phyloP scores from a whole-genome alignment of 1,139 yeast species.

The Pneumocystis wakefieldiae region DNA sequence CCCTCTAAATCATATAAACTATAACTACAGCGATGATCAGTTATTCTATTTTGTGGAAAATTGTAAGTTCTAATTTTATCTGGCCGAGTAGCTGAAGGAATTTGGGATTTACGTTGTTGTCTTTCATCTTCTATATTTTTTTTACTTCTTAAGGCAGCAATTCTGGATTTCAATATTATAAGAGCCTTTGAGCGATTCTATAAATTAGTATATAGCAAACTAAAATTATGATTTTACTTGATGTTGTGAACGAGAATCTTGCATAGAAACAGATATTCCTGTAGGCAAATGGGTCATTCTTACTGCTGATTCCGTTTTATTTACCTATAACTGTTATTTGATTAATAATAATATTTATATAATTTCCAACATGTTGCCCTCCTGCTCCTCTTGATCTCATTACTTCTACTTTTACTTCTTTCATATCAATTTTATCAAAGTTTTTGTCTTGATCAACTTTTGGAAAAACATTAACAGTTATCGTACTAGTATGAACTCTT shows the following conservation, averaged over 20 bases:
- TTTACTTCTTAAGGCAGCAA: conserved; percentile 66
- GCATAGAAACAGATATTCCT: conserved; percentile 77
- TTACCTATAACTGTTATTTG: conserved; percentile 20
- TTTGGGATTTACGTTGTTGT: conserved; percentile 63
- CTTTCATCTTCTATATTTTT: conserved; percentile 52
- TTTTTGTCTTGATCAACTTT: conserved; percentile 39
- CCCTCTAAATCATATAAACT: conserved; percentile 69
- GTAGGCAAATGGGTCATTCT: conserved; percentile 84
- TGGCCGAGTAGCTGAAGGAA: conserved; percentile 72
- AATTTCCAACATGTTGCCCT: conserved; percentile 68
- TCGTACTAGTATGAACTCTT: conserved; percentile 85
- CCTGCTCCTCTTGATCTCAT: conserved; percentile 98
- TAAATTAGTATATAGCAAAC: background rate
- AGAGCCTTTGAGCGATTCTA: conserved; percentile 58
- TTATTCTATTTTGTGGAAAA: conserved; percentile 78
- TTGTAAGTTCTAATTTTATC: conserved; percentile 91
- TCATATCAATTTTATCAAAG: conserved; percentile 63
- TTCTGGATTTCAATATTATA: conserved; percentile 59
- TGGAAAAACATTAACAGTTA: conserved; percentile 89
- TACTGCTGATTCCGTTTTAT: conserved; percentile 95
- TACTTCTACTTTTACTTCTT: conserved; percentile 80
- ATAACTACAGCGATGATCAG: conserved; percentile 82
- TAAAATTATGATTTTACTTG: conserved; percentile 39
- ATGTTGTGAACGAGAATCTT: conserved; percentile 91
- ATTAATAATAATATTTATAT: background rate